Percentiles rank a stretch among this genome's conserved stretches.
Conservation (phyloP, 257 asterid species). For the Solanum chilense region DNA sequence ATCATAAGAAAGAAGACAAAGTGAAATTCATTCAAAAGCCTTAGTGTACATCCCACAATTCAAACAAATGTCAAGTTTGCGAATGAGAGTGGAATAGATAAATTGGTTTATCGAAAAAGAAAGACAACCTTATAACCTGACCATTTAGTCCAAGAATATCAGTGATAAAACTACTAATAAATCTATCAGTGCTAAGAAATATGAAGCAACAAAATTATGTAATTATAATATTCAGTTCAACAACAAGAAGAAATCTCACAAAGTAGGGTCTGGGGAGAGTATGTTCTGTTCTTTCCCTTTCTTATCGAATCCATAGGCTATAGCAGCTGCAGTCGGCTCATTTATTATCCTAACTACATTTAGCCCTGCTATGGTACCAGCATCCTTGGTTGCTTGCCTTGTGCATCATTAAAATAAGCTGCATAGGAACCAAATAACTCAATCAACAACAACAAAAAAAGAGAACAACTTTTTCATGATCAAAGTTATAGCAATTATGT, state of each 20-base stretch:
- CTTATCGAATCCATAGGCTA: neutral
- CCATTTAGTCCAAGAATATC: neutral
- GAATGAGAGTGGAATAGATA: neutral
- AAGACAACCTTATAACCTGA: neutral
- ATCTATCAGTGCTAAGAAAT: neutral
- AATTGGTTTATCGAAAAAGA: neutral
- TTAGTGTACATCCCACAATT: neutral
- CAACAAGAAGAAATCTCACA: too few relatives aligned
- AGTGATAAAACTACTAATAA: neutral
- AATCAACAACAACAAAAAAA: too few relatives aligned
- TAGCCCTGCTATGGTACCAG: constrained; percentile 1
- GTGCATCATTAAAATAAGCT: too few relatives aligned
- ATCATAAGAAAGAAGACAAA: too few relatives aligned
- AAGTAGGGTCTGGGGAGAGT: neutral
- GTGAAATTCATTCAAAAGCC: neutral
- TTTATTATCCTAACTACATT: constrained; percentile 2
- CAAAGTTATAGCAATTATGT: too few relatives aligned
- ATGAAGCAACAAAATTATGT: neutral
- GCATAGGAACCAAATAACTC: too few relatives aligned
- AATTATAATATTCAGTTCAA: neutral
- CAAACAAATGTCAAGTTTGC: neutral
- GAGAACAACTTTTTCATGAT: too few relatives aligned
- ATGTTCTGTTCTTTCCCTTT: neutral
- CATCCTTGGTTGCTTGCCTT: neutral
- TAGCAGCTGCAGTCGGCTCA: neutral